Base-by-base conservation (phyloP, 768 basidiomycete species). In the Serendipita sp. region DNA sequence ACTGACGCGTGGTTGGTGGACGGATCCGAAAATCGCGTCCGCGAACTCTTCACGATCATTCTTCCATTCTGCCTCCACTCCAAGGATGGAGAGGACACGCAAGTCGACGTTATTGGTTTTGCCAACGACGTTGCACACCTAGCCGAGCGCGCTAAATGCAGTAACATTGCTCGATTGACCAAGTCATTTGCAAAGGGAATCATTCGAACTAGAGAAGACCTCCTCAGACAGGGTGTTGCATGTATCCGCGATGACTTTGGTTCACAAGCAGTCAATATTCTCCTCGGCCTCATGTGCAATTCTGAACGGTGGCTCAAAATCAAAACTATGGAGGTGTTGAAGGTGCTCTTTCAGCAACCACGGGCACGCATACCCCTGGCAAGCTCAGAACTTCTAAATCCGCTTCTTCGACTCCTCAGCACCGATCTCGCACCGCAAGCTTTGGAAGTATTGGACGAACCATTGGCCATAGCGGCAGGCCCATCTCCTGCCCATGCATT, bases 151-250 rank as follows among this genome's bases (percentile, higher is more conserved):
- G 86, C 90, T 66, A 84, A 82, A 28, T 80, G 84, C 30, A 78
- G 81, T n/a, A 88, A 85, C 68, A 88, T 96, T 67, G 79, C 82
- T 61, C 85, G 88, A 53, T 88, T 97, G 69, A 88, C 95, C 86
- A 84, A 78, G 3, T 92, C 90, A 2, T 94, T 94, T 67, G 82
- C 88, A 62, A 90, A 90, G 72, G 77, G 79, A 22, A 85, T 88
- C 60, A 96, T 97, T 77, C 79, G 93, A 53, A 91, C 91, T 1
- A 85, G 85, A 68, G 93, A 97, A 61, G 93, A 96, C 73, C 95
- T 95, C 74, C 79, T 95, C 64, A 83, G 90, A 3, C 91, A 96
- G 70, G 91, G 90, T 0, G 84, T 91, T 22, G 78, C 82, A 1
- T 85, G 88, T 67, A 78, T 97, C 41, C 83, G 91, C 22, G 93